Evolutionary conservation across 495 filamentous ascomycete species (phyloP).

Genomic region (Rhypophila decipiens): DNA sequence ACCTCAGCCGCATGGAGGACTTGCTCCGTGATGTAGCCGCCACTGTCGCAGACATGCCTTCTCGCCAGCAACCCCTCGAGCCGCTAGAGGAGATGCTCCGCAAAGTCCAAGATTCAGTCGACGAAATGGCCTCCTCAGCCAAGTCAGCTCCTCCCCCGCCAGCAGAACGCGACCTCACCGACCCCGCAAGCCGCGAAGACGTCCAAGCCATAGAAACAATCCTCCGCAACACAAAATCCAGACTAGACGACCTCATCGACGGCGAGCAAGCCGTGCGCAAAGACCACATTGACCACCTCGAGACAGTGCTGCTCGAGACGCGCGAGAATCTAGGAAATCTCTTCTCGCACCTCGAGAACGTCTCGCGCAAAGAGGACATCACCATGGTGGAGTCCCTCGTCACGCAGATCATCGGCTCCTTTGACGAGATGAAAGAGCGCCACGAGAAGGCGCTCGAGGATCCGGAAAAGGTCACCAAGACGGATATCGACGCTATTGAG

Average conservation of each 20-base stretch:
- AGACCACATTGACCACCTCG: conserved; percentile 69
- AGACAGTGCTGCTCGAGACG: conserved; percentile 61
- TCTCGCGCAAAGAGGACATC: conserved; percentile 71
- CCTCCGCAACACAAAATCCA: conserved; percentile 74
- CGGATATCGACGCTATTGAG: conserved; percentile 71
- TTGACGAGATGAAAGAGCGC: conserved; percentile 73
- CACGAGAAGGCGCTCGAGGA: conserved; percentile 55
- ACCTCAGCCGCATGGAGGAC: conserved; percentile 32
- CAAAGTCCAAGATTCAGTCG: conserved; percentile 32
- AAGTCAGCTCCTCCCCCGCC: conserved; percentile 10
- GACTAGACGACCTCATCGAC: conserved; percentile 69
- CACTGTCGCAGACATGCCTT: conserved; percentile 55
- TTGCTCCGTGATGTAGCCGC: conserved; percentile 45
- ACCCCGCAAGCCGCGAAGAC: conserved; percentile 60
- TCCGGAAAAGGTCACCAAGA: conserved; percentile 64
- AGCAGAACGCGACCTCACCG: conserved; percentile 24
- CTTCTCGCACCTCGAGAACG: conserved; percentile 49
- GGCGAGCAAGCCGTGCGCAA: conserved; percentile 58
- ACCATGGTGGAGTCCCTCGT: conserved; percentile 66
- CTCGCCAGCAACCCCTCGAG: conserved; percentile 19
- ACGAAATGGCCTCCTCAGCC: conserved; percentile 20
- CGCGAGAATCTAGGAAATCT: conserved; percentile 62
- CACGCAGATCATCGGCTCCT: conserved; percentile 61
- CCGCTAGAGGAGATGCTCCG: conserved; percentile 18
- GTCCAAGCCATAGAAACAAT: conserved; percentile 84